Evolutionary conservation across 2,329 filamentous ascomycete genomes (phyloP).

Genomic region (Furcasterigmium sp.): DNA sequence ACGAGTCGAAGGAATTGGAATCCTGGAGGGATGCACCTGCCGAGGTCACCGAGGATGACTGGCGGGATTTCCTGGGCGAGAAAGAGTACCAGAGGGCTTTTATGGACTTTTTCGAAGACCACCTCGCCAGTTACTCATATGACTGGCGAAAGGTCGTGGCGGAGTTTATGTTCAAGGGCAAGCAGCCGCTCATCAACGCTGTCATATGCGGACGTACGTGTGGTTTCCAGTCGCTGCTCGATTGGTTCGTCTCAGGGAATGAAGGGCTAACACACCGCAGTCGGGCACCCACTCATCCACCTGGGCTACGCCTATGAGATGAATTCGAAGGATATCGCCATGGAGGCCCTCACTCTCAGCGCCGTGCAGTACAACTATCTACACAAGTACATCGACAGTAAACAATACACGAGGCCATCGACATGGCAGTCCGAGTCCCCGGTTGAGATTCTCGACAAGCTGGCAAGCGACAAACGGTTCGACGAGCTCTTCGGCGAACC

Average conservation of each 20-base stretch:
- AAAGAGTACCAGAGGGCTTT: conserved; percentile 81
- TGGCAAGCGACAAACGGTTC: conserved; percentile 66
- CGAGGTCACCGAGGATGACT: conserved; percentile 79
- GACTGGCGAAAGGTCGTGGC: conserved; percentile 76
- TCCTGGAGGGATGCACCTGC: conserved; percentile 79
- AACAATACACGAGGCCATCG: conserved; percentile 62
- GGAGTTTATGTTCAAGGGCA: conserved; percentile 69
- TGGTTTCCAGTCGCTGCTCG: not conserved
- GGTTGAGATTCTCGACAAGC: conserved; percentile 64
- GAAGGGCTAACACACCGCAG: conserved; percentile 37
- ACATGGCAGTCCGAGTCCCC: conserved; percentile 57
- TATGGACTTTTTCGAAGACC: conserved; percentile 93
- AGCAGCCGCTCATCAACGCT: conserved; percentile 75
- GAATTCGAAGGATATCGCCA: conserved; percentile 75
- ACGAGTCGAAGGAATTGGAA: conserved; percentile 65
- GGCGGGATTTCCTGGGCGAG: conserved; percentile 79
- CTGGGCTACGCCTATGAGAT: conserved; percentile 92
- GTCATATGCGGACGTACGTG: conserved; percentile 73
- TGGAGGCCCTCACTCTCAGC: conserved; percentile 76
- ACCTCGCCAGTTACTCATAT: conserved; percentile 70
- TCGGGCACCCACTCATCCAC: conserved; percentile 90
- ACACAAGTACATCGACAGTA: conserved; percentile 66
- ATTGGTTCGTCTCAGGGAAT: no score
- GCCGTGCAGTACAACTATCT: conserved; percentile 53
- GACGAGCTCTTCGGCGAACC: conserved; percentile 57